A percentile compares a stretch with the other conserved stretches of the same genome.
Evolutionary conservation across 1,284 basidiomycete genomes (phyloP).

Genomic region (Inonotus hispidus): DNA sequence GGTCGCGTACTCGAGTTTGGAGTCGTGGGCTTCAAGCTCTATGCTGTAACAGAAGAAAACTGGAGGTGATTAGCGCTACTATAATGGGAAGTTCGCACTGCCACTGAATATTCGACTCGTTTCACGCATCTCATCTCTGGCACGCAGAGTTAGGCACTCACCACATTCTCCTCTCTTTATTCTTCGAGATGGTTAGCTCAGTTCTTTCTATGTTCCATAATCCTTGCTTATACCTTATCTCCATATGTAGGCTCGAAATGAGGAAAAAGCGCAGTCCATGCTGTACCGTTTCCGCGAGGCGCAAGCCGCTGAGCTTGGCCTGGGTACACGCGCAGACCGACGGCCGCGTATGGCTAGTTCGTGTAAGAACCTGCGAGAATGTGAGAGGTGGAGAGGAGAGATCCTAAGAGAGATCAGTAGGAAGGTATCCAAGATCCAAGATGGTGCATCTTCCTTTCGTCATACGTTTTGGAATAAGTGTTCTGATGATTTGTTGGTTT

Average conservation of each 20-base stretch:
- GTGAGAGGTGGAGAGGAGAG: conserved; percentile 94
- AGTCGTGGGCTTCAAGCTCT: too few relatives aligned
- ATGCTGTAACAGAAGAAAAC: too few relatives aligned
- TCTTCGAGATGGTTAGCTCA: background rate
- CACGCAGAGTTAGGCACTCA: background rate
- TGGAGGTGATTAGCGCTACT: background rate
- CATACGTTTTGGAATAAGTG: background rate
- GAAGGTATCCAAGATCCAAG: conserved; percentile 98
- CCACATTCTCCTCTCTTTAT: background rate
- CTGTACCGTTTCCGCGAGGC: conserved; percentile 97
- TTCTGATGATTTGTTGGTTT: background rate
- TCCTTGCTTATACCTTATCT: background rate
- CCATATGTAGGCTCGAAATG: conserved; percentile 78
- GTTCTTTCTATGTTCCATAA: background rate
- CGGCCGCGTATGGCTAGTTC: conserved; percentile 87
- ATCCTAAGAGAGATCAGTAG: conserved; percentile 91
- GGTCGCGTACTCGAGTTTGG: background rate
- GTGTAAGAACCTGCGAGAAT: conserved; percentile 88
- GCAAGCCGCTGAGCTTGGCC: conserved; percentile 91
- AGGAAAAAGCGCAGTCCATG: conserved; percentile 98
- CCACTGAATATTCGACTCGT: background rate
- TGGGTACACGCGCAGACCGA: conserved; percentile 75
- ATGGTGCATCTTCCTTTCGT: conserved; percentile 52
- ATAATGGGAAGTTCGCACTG: background rate
- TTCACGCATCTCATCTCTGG: background rate